Percentiles rank a stretch among this genome's conserved stretches.
These are phyloP conservation scores for Antarctomyces pellizariae DNA, from an alignment of 495 filamentous ascomycete genomes.

Conservation along the genomic window DNA sequence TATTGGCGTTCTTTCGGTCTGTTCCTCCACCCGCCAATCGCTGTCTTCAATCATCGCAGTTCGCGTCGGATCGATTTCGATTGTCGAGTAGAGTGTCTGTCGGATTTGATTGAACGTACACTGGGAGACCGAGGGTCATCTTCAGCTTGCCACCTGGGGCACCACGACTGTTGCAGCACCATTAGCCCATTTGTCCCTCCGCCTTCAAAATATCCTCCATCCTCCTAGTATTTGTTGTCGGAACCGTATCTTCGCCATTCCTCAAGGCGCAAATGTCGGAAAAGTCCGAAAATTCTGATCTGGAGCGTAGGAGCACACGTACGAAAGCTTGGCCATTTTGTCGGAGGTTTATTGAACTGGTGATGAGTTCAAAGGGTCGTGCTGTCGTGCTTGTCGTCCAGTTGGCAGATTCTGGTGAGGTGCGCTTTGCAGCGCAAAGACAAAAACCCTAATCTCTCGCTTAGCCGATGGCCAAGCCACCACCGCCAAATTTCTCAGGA, in stretches of 20 bases:
- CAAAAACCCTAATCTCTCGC: too few species aligned
- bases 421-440: too few species aligned
- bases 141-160: conserved; percentile 98
- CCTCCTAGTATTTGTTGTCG: too few species aligned
- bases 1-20: neutral
- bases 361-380: conserved; percentile 7
- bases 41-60: neutral
- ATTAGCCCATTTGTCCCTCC: conserved; percentile 1
- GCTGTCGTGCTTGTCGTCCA: conserved; percentile 1
- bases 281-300: neutral
- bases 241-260: too few species aligned
- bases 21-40: neutral
- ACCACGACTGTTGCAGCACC: conserved; percentile 36
- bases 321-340: conserved; percentile 15
- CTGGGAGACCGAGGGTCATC: conserved; percentile 99
- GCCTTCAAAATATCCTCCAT: neutral
- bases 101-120: conserved; percentile 80
- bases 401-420: neutral
- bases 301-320: conserved; percentile 4
- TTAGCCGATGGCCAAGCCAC: too few species aligned
- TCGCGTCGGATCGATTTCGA: too few species aligned
- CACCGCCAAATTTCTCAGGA: too few species aligned
- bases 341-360: conserved; percentile 6
- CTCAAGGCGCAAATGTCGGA: too few species aligned
- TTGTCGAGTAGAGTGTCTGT: conserved; percentile 4